Base-by-base conservation (phyloP, 257 asterid genomes). In the Salvia miltiorrhiza region DNA sequence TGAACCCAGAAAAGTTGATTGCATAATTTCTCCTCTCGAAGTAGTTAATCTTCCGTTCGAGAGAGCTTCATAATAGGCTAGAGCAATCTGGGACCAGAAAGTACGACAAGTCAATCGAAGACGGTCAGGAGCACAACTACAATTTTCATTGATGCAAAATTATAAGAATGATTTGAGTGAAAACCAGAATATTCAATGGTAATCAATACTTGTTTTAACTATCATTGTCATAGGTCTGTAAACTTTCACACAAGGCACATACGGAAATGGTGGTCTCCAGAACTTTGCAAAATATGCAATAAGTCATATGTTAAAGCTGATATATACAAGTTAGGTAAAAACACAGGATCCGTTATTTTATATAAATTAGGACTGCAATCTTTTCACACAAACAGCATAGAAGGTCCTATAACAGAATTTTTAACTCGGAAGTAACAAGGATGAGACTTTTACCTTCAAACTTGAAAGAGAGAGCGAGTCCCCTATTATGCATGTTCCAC, bases 41-140 rank as follows among this genome's bases (percentile, higher is more conserved):
- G 80, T 77, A 44, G 86, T 75, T 59, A 92, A 70, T 78, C 86
- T 82, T 78, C 95, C 87, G 28, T 70, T 79, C 16, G 85, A 73
- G 71, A 91, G 80, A 76, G 93, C 95, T 77, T 89, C 95, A 43
- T 74, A 80, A 71, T 90, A 93, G 67, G 99, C 95, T 56, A 89
- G 81, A 32, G 97, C 96, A 77, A 90, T 81, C 97, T 93, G 89
- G 26, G 59, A 13, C 19, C 16, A 56, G 21, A 48, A 9, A 24
- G 14, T 9, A 0, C 7, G 13, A 53, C 1, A 59, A n/a, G 19
- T 43, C 20, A 48, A 43, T 30, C 45, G 17, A 48, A 20, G 54
- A 19, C 14, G 23, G 19, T 17, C 1, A 14, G 40, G 65, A 58
- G 67, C 60, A 58, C 20, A 47, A 20, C 9, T 21, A 28, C 7